These are phyloP conservation scores for Stachybotrys chlorohalonatus DNA, from an alignment of 2,329 filamentous ascomycete genomes.

Conservation along the genomic window DNA sequence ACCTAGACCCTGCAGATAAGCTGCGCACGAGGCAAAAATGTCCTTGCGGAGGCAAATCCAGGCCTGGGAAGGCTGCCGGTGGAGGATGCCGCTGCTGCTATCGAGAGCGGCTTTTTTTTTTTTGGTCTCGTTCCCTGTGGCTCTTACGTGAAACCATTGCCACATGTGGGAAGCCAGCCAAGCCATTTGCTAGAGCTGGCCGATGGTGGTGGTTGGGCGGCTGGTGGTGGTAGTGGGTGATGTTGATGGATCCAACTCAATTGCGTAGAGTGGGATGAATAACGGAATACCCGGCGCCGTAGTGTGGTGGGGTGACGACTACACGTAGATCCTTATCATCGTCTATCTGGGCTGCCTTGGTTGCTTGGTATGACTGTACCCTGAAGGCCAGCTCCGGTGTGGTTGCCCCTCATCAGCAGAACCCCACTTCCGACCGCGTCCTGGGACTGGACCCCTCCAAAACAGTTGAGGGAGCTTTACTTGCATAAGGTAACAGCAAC, in stretches of 20 bases:
- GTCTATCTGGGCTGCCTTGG: too few relatives aligned
- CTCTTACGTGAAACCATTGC: background rate
- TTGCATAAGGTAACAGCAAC: background rate
- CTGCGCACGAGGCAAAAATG: background rate
- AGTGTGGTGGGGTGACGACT: background rate
- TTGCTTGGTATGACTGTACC: conserved; percentile 1
- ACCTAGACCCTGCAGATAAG: background rate
- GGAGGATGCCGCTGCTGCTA: background rate
- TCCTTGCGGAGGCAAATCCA: background rate
- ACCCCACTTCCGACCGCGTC: background rate
- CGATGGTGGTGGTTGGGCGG: background rate
- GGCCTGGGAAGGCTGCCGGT: background rate
- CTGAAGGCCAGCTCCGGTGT: background rate
- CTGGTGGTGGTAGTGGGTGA: background rate
- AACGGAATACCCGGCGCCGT: conserved; percentile 7
- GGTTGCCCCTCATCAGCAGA: background rate
- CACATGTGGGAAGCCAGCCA: background rate
- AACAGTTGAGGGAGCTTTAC: background rate
- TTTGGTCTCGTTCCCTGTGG: background rate
- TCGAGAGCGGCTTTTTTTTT: background rate
- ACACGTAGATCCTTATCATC: background rate
- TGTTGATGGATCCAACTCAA: background rate
- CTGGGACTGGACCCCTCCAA: background rate
- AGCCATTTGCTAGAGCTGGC: background rate
- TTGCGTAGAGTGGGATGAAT: conserved; percentile 6